Base-by-base conservation (phyloP, 345 rosid genomes). In the Salix arbutifolia region DNA sequence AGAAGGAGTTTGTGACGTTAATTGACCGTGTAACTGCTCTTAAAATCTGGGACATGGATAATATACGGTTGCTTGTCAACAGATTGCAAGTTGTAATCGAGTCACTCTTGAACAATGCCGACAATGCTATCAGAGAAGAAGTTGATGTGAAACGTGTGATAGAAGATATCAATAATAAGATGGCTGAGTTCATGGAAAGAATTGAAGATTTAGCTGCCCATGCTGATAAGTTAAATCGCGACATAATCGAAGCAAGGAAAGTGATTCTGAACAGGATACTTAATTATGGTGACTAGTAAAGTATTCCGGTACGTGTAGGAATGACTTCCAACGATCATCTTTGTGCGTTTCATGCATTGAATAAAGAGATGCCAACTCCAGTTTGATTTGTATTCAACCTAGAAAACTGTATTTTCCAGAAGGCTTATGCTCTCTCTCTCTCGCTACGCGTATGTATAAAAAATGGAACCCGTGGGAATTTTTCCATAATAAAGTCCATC, bases 101-200 rank as follows among this genome's bases (percentile, higher is more conserved):
- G n/a, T 83, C 91, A 21, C 11, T 91, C 65, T 53, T 88, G 87
- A 78, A 83, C 69, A 85, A 76, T 38, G 89, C 89, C 21, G 85
- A 85, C 76, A 84, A 93, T 74, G 92, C 90, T 31, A 70, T 84
- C 16, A 23, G 64, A 28, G 90, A 88, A 28, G 96, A 91, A 67
- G 89, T 83, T 48, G 87, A 75, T 0, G 80, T 91, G 85, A 89
- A 79, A 80, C 78, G 91, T 50, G 96, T 86, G 3, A 90, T 95
- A 65, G 94, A 86, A 13, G 96, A 93, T 84, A 91, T 95, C 79
- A 93, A 86, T 88, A 95, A 81, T 87, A 90, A 86, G 83, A 77
- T 93, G 44, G 86, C 78, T 71, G 82, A 76, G 72, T 90, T 90
- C 70, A 84, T 80, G 81, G 86, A 86, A 28, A 85, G 82, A 6